Evolutionary conservation across 2,329 filamentous ascomycete genomes (phyloP), one percentile per base, ranked within the genome.

Genomic region (Corynespora cassiicola): DNA sequence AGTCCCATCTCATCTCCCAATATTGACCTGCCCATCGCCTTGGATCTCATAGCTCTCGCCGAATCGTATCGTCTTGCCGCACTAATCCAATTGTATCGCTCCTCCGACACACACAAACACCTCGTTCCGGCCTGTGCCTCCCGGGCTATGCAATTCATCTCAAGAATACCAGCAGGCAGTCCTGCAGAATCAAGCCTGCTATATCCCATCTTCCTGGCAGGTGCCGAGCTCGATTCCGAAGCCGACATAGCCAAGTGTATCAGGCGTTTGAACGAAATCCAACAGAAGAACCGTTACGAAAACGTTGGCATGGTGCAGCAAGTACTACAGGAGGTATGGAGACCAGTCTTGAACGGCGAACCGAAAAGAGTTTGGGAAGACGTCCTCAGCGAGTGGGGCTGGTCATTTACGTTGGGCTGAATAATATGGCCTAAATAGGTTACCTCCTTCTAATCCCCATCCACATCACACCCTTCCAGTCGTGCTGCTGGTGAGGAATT

Each of bases 181-280:
- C 48, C 63, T 12, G 61, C 63, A 0, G 63, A 67, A 19, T 64
- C 62, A 2, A 65, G 62, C 34, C 31, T 67, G 34, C 45, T 67
- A 4, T 67, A 65, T 29, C 63, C 63, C 2, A 60, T 67, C n/a
- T 65, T 67, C 31, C 47, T 67, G 14, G 63, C 61, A 19, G 63
- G 62, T 3, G 61, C 63, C 21, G 63, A 67, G 30, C 39, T 67
- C 9, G 53, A 60, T 6, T 53, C 54, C 16, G 58, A 61, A 29
- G 21, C 44, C 1, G 58, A 62, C 6, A 66, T 63, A 10, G 48
- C 58, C 7, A 52, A 43, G n/a, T 63, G 62, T 30, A 58, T 54
- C 11, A 52, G 57, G 30, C 42, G 63, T 24, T 45, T 67, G 6
- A 57, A 56, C 18, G 55, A 54, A 3, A 66, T 67, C 8, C 61